phyloP scores from a whole-genome alignment of 106 monocot species.

The Chionographis japonica region DNA sequence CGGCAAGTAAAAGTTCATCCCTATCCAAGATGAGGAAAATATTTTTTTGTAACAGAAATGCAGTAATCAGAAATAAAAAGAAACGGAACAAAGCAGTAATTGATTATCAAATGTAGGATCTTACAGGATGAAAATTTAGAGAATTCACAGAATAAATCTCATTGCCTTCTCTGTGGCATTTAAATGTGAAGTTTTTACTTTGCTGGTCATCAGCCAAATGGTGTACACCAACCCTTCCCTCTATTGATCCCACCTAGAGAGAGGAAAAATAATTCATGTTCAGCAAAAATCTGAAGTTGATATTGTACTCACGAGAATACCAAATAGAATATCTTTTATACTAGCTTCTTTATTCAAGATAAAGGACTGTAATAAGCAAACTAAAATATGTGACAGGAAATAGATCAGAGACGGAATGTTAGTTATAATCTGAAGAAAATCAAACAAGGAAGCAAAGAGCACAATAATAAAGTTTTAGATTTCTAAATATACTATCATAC shows the following conservation, averaged over 20 bases:
- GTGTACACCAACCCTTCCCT: slow-evolving; percentile 96
- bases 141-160: slow-evolving; percentile 97
- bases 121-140: slow-evolving; percentile 96
- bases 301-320: background rate
- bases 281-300: background rate
- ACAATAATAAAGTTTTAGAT: no score
- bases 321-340: background rate
- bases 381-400: no score
- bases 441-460: no score
- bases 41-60: no score
- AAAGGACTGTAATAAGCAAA: no score
- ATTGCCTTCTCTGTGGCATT: slow-evolving; percentile 90
- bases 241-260: slow-evolving; percentile 86
- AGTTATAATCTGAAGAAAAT: no score
- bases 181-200: slow-evolving; percentile 98
- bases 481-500: no score
- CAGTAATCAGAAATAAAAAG: no score
- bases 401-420: no score
- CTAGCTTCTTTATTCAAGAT: no score
- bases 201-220: slow-evolving; percentile 89
- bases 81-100: background rate
- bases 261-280: background rate
- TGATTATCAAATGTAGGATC: slow-evolving; percentile 12
- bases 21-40: background rate
- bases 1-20: no score